phyloP scores from a whole-genome alignment of 495 filamentous ascomycete genomes.

The Pyrenopolyporus hunteri region DNA sequence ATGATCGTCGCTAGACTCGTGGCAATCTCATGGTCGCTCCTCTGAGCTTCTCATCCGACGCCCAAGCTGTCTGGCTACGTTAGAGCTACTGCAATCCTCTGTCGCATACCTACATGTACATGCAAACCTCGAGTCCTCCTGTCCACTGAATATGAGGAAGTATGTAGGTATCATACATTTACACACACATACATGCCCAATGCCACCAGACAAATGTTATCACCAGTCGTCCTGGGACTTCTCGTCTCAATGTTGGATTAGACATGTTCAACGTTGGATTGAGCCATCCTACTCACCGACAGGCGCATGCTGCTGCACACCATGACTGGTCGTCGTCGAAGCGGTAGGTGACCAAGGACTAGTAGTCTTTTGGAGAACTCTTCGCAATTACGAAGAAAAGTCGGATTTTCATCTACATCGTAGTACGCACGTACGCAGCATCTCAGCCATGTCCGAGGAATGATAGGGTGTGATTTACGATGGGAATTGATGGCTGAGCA shows the following conservation, averaged over 20 bases:
- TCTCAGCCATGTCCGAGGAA: constrained; percentile 27
- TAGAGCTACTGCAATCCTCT: not conserved
- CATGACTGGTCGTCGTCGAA: constrained; percentile 32
- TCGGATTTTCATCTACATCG: constrained; percentile 10
- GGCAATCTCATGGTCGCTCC: constrained; percentile 30
- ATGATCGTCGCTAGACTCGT: constrained; percentile 35
- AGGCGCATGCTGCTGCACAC: constrained; percentile 37
- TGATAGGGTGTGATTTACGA: constrained; percentile 36
- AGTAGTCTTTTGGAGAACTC: constrained; percentile 8
- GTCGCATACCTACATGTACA: constrained; percentile 6
- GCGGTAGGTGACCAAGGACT: constrained; percentile 18
- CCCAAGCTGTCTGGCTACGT: constrained; percentile 12
- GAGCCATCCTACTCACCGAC: constrained; percentile 36
- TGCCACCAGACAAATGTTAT: constrained; percentile 1
- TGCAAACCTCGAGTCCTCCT: constrained; percentile 21
- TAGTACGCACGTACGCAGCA: constrained; percentile 8
- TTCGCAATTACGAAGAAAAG: not conserved
- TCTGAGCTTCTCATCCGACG: constrained; percentile 16
- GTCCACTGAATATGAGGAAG: not conserved
- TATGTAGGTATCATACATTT: no score
- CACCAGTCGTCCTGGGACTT: constrained; percentile 15
- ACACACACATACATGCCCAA: constrained; percentile 9
- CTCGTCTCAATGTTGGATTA: no score
- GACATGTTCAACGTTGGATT: constrained; percentile 31
- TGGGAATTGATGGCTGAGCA: constrained; percentile 11